These are phyloP conservation scores for Juglanconis juglandina DNA, from an alignment of 2,329 filamentous ascomycete genomes.

Conservation along the genomic window DNA sequence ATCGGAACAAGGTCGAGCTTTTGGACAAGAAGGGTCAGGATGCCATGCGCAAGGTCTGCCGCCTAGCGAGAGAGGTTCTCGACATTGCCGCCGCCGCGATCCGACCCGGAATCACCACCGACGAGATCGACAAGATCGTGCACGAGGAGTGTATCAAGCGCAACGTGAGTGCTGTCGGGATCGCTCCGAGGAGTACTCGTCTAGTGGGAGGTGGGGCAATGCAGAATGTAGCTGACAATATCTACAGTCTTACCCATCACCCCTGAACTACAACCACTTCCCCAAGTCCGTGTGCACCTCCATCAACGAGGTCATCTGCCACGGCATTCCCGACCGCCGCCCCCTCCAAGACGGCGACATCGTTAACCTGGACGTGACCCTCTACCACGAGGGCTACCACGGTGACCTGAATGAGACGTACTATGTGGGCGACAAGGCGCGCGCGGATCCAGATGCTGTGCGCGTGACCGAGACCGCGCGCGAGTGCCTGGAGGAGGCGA, in stretches of 20 bases:
- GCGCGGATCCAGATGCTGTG: slow-evolving; percentile 79
- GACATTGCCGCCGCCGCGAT: slow-evolving; percentile 68
- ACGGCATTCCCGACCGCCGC: slow-evolving; percentile 93
- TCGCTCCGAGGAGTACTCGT: not conserved
- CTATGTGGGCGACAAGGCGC: slow-evolving; percentile 88
- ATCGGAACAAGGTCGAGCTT: slow-evolving; percentile 77
- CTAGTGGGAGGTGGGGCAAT: not conserved
- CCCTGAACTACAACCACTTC: slow-evolving; percentile 92
- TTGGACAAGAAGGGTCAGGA: slow-evolving; percentile 66
- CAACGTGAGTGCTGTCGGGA: slow-evolving; percentile 50
- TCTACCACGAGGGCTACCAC: slow-evolving; percentile 94
- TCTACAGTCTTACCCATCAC: slow-evolving; percentile 82
- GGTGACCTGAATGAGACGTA: slow-evolving; percentile 98
- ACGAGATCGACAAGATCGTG: slow-evolving; percentile 72
- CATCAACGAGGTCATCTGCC: slow-evolving; percentile 95
- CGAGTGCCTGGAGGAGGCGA: slow-evolving; percentile 86
- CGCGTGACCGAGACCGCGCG: slow-evolving; percentile 87
- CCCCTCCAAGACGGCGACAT: slow-evolving; percentile 89
- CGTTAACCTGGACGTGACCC: slow-evolving; percentile 90
- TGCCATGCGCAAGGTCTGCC: slow-evolving; percentile 72
- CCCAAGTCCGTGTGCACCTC: slow-evolving; percentile 98
- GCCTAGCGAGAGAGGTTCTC: slow-evolving; percentile 67
- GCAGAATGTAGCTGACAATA: not conserved
- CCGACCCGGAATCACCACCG: slow-evolving; percentile 70
- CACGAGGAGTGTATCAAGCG: slow-evolving; percentile 73